Conservation (phyloP, 371 early-diverging fungal species). For the Rhizopus arrhizus region DNA sequence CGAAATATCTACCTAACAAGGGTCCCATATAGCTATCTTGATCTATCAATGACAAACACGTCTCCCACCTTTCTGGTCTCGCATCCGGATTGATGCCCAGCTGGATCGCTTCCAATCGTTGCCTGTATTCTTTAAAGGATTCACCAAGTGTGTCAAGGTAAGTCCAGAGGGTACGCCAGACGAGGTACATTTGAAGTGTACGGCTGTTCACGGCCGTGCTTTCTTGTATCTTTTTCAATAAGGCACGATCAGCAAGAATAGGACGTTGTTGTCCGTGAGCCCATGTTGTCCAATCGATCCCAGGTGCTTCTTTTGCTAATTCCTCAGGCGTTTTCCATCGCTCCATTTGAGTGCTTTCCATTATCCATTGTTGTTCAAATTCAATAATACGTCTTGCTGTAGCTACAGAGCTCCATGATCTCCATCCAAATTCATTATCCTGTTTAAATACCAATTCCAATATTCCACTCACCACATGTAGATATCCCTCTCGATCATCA, state of each 20-base stretch:
- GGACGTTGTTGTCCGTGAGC: not conserved
- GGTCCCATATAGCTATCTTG: slow-evolving; percentile 39
- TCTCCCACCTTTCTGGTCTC: slow-evolving; percentile 54
- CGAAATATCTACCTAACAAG: slow-evolving; percentile 58
- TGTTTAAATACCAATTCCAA: slow-evolving; percentile 26
- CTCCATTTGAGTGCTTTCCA: slow-evolving; percentile 1
- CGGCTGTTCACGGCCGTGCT: slow-evolving; percentile 24
- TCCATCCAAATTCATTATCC: slow-evolving; percentile 45
- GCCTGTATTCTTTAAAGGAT: slow-evolving; percentile 24
- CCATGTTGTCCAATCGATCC: slow-evolving; percentile 44
- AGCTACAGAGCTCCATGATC: slow-evolving; percentile 31
- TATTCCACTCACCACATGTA: slow-evolving; percentile 34
- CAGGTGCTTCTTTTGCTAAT: slow-evolving; percentile 39
- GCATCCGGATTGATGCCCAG: slow-evolving; percentile 35
- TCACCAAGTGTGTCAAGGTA: slow-evolving; percentile 40
- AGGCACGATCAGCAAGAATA: slow-evolving; percentile 31
- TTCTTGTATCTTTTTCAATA: slow-evolving; percentile 27
- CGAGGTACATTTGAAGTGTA: slow-evolving; percentile 45
- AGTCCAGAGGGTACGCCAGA: slow-evolving; percentile 43
- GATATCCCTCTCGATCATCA: slow-evolving; percentile 15
- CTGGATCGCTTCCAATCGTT: slow-evolving; percentile 35
- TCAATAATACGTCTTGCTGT: slow-evolving; percentile 52
- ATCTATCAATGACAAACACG: slow-evolving; percentile 53
- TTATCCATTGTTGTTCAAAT: slow-evolving; percentile 41
- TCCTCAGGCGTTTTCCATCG: slow-evolving; percentile 27